Base-by-base conservation (phyloP, 1,284 basidiomycete genomes). In the Cutaneotrichosporon sp. region DNA sequence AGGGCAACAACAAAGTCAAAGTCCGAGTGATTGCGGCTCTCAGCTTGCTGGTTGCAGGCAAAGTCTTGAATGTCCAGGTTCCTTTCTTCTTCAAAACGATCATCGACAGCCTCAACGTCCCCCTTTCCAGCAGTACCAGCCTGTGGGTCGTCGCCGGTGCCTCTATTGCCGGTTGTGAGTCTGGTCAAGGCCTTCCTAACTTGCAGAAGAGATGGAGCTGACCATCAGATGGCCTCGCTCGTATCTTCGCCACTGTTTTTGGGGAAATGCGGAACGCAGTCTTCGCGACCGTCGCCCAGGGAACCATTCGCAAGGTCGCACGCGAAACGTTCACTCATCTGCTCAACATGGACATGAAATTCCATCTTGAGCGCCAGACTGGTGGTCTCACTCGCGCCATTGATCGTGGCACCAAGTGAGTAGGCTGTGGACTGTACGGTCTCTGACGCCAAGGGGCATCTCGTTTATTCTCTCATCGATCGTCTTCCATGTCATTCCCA, bases 1-100 rank as follows among this genome's bases (percentile, higher is more conserved):
- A 78, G 59, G 75, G 76, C 19, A 77, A 80, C 50, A 68, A 66
- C 39, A 65, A 70, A 5, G 78, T 80, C 47, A 82, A 82, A 59
- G 78, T 81, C 43, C 83, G 92, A 5, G 94, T 99, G 5, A 63
- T 97, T 0, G 71, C 88, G 5, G 96, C 96, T 1, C 81, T 98
- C 43, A 80, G 78, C 0, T 75, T 98, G 50, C 79, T 98, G 32
- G 79, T 97, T 32, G 79, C 82, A 6, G 93, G 90, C 49, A 98
- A 98, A 81, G 88, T 93, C 25, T 77, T 97, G 54, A 98, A 97
- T 69, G 94, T 98, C 1, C 94, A 97, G 80, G 93, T 98, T 5
- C 94, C 96, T 0, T 84, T 92, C 62, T 80, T 97, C 61, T 98
- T 98, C 82, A 98, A 97, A 73, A 72, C 81, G 34, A 84, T 98